Evolutionary conservation across 2,329 filamentous ascomycete genomes (phyloP).

Genomic region (Neopestalotiopsis sp.): DNA sequence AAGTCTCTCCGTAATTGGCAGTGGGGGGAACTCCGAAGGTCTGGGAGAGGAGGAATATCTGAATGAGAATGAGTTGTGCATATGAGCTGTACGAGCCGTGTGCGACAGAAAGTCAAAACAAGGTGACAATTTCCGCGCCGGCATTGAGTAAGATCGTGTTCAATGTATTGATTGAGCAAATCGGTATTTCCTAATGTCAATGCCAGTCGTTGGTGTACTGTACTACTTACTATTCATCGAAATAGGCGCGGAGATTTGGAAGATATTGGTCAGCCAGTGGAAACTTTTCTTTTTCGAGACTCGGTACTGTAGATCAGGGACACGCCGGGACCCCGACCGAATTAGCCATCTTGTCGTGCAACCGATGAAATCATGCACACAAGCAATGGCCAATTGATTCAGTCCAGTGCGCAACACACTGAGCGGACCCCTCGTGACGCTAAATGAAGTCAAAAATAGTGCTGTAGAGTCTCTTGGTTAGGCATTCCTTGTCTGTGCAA

Average conservation of each 20-base stretch:
- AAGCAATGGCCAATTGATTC: neutral
- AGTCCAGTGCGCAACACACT: neutral
- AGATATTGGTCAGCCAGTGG: conserved; percentile 18
- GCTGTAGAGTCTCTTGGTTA: neutral
- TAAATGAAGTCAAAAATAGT: conserved; percentile 4
- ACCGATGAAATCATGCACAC: neutral
- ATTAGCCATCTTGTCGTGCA: conserved; percentile 22
- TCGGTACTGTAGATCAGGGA: conserved; percentile 32
- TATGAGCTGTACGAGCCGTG: conserved; percentile 31
- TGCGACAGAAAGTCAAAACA: conserved; percentile 24
- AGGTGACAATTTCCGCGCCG: conserved; percentile 10
- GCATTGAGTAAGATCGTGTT: conserved; percentile 9
- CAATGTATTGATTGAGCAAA: neutral
- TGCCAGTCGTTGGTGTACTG: neutral
- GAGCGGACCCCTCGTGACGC: conserved; percentile 4
- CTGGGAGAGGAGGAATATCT: conserved; percentile 19
- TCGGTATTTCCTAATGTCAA: neutral
- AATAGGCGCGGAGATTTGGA: conserved; percentile 19
- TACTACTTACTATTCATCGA: neutral
- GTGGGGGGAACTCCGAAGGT: conserved; percentile 20
- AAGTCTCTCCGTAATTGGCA: conserved; percentile 18
- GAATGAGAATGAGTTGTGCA: neutral
- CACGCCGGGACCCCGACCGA: conserved; percentile 29
- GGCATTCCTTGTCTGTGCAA: conserved; percentile 1
- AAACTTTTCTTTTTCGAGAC: conserved; percentile 20